Percentiles rank a stretch among this genome's conserved stretches.
Conservation (phyloP, 2,329 filamentous ascomycete genomes). For the Penicillium expansum region DNA sequence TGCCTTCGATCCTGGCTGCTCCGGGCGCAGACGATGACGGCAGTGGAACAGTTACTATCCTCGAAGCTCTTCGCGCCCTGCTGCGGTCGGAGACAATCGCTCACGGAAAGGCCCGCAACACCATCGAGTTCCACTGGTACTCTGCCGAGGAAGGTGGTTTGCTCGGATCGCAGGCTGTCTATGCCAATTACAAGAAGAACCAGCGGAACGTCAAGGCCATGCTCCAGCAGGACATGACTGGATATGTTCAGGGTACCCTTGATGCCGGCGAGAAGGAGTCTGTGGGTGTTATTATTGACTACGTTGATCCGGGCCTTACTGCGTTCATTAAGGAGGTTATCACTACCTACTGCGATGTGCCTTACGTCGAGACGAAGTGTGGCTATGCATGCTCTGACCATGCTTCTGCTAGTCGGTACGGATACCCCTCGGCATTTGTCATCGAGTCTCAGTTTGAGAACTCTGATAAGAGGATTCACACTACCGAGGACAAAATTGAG, state of each 20-base stretch:
- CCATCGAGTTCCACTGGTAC: slow-evolving; percentile 96
- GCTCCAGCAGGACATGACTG: slow-evolving; percentile 98
- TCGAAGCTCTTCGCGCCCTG: slow-evolving; percentile 82
- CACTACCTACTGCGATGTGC: slow-evolving; percentile 81
- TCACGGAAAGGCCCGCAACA: slow-evolving; percentile 72
- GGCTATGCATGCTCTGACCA: slow-evolving; percentile 79
- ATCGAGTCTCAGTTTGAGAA: slow-evolving; percentile 61
- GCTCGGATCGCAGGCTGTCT: slow-evolving; percentile 85
- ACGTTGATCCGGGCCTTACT: slow-evolving; percentile 77
- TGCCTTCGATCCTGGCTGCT: slow-evolving; percentile 77
- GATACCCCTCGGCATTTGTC: slow-evolving; percentile 64
- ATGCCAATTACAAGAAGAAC: slow-evolving; percentile 71
- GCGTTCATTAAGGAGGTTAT: slow-evolving; percentile 88
- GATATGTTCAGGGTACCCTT: slow-evolving; percentile 77
- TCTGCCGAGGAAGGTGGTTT: slow-evolving; percentile 85
- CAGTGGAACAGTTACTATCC: slow-evolving; percentile 87
- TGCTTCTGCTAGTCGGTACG: slow-evolving; percentile 63
- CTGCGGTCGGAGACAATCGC: slow-evolving; percentile 69
- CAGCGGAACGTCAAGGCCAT: slow-evolving; percentile 83
- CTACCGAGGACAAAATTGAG: slow-evolving; percentile 67
- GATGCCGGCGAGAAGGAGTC: slow-evolving; percentile 79
- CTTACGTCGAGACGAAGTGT: slow-evolving; percentile 82
- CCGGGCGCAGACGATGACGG: slow-evolving; percentile 96
- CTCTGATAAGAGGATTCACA: slow-evolving; percentile 70
- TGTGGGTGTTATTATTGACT: slow-evolving; percentile 91